Evolutionary conservation across 306 rosid species (phyloP).

Genomic region (Rubus idaeus): DNA sequence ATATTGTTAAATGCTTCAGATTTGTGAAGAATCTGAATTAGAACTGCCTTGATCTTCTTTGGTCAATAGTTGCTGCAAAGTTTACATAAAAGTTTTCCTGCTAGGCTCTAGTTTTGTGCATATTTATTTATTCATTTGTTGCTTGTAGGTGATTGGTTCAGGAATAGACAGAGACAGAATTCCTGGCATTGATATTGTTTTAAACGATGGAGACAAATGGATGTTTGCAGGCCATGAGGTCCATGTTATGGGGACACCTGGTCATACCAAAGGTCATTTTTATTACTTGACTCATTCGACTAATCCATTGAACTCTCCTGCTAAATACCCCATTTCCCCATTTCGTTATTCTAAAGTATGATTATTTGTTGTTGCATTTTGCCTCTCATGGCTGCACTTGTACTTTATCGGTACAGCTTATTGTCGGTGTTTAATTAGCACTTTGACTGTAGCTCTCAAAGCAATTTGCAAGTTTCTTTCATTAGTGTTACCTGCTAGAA

Average conservation of each 20-base stretch:
- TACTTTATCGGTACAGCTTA: neutral
- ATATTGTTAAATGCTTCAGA: neutral
- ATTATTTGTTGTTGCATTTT: neutral
- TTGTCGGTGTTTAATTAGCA: too few relatives aligned
- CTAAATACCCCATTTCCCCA: neutral
- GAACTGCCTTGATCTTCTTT: neutral
- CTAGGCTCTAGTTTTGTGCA: slow-evolving; percentile 8
- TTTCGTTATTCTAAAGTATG: neutral
- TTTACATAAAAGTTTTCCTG: neutral
- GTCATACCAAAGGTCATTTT: slow-evolving; percentile 78
- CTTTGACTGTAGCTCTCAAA: neutral
- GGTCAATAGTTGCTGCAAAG: neutral
- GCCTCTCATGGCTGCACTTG: neutral
- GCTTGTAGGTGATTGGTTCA: slow-evolving; percentile 80
- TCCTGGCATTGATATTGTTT: slow-evolving; percentile 77
- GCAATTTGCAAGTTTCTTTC: neutral
- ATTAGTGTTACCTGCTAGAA: neutral
- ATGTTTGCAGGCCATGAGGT: slow-evolving; percentile 99
- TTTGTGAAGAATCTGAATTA: neutral
- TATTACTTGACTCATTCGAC: slow-evolving; percentile 22
- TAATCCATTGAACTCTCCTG: neutral
- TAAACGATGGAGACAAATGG: slow-evolving; percentile 94
- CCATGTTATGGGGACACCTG: slow-evolving; percentile 81
- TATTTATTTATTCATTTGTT: slow-evolving; percentile 13
- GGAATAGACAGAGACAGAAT: slow-evolving; percentile 68